Conservation (phyloP, 169 alveolate species). For the Plasmodium coatneyi region DNA sequence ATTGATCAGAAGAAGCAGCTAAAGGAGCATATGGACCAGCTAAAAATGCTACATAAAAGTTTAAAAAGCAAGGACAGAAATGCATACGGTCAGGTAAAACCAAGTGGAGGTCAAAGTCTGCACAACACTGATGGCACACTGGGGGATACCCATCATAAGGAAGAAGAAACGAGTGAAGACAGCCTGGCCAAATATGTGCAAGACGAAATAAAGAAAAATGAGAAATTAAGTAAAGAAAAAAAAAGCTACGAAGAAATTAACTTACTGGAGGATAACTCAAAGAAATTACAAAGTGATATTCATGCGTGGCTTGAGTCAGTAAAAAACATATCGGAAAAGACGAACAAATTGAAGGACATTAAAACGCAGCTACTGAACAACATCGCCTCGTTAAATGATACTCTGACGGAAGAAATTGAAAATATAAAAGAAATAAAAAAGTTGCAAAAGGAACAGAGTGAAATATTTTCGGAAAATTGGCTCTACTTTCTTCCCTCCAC, state of each 20-base stretch:
- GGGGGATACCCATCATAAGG: neutral
- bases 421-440: slow-evolving; percentile 64
- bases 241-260: slow-evolving; percentile 45
- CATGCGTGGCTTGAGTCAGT: slow-evolving; percentile 47
- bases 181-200: neutral
- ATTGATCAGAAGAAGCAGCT: neutral
- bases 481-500: slow-evolving; percentile 50
- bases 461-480: slow-evolving; percentile 64
- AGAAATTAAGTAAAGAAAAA: slow-evolving; percentile 12
- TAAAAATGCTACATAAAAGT: slow-evolving; percentile 1
- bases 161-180: neutral
- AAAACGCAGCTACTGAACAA: slow-evolving; percentile 46
- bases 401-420: slow-evolving; percentile 58
- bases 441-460: slow-evolving; percentile 50
- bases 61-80: neutral
- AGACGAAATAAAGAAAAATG: slow-evolving; percentile 20
- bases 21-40: neutral
- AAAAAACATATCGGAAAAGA: slow-evolving; percentile 38
- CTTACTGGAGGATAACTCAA: slow-evolving; percentile 32
- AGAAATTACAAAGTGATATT: slow-evolving; percentile 41
- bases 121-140: neutral
- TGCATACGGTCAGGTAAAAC: neutral
- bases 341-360: slow-evolving; percentile 31
- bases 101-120: neutral
- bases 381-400: slow-evolving; percentile 61